Base-by-base conservation (phyloP, 179 eudicot species). In the Gypsophila paniculata region DNA sequence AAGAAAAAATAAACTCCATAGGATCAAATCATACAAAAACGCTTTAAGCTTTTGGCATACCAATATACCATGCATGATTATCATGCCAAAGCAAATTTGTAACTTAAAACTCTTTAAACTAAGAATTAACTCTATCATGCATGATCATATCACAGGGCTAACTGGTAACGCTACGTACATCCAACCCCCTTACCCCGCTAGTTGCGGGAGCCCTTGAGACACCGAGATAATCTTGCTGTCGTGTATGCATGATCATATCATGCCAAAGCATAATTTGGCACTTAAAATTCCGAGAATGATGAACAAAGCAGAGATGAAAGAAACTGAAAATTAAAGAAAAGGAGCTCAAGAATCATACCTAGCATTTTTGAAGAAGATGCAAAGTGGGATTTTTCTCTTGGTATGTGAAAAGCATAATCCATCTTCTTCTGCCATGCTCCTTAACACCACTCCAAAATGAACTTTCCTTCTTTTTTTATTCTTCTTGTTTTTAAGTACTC, bases 311-410 rank as follows among this genome's bases (percentile, higher is more conserved):
- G 17, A 58, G 10, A 22, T 21, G 10, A 25, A 58, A 21, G 5
- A 21, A n/a, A 17, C 21, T 7, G 29, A 3, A 14, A 49, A 22
- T 39, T 12, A 58, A 26, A 22, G 42, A n/a, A 52, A 26, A 74
- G 61, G n/a, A 15, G 39, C 14, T 46, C 15, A 10, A 46, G 36
- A 7, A 15, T 53, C 19, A 13, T 78, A 86, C 90, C 90, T 86
- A 19, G 79, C 78, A 81, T 86, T 80, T 14, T 75, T 81, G 71
- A 86, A 79, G 58, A 86, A 77, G 60, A 85, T 77, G 72, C 65
- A 81, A 34, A 83, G 78, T 8, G 87, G 84, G 73, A 74, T 9
- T 65, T 67, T 86, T 18, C 52, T 68, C 76, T 82, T 80, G 22
- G 76, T 73, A 18, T 72, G 73, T 75, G 80, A 64, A 62, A 81